Base-by-base conservation (phyloP, 2,329 filamentous ascomycete species). In the Fusarium clavum region DNA sequence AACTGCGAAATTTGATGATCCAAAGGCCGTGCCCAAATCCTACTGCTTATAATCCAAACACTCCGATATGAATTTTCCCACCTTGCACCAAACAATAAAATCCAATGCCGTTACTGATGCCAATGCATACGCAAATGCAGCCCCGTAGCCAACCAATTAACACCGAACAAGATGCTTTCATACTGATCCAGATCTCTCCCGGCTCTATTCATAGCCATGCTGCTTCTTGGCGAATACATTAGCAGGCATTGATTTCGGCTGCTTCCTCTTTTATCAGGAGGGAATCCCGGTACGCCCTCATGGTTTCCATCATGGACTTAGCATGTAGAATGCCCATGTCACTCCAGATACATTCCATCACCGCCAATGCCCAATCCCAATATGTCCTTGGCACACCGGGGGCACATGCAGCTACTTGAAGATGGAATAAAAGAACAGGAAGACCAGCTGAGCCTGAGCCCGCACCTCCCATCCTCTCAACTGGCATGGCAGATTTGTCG, bases 301-400 rank as follows among this genome's bases (percentile, higher is more conserved):
- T 83, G 9, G 78, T 71, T 44, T 84, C 82, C 40, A 82, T 81
- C 64, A 86, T 77, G 20, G 79, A 76, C 57, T 80, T 79, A 3
- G 84, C 85, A 66, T 86, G 83, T 34, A 83, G 76, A 82, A 87
- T 86, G 11, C 85, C 85, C 77, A 86, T 82, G 44, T 84, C 81
- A 51, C 79, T 77, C 82, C 84, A 87, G 14, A 86, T 81, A 12
- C 83, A 84, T 45, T 85, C 82, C 57, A 86, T 75, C 20, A 83
- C 77, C 18, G 75, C 78, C 54, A 84, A 73, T 0, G 82, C 79
- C 84, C 85, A 87, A 24, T 79, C 64, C 78, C 81, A 84, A 57
- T 82, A 80, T 10, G 78, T 77, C 2, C 67, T 57, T 3, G 84
- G 79, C 2, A 85, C 79, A 1, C 83, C 83, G 0, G 83, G 82